A percentile compares a stretch with the other conserved stretches of the same genome.
Conservation (phyloP, 1,284 basidiomycete species). For the Malassezia obtusa region DNA sequence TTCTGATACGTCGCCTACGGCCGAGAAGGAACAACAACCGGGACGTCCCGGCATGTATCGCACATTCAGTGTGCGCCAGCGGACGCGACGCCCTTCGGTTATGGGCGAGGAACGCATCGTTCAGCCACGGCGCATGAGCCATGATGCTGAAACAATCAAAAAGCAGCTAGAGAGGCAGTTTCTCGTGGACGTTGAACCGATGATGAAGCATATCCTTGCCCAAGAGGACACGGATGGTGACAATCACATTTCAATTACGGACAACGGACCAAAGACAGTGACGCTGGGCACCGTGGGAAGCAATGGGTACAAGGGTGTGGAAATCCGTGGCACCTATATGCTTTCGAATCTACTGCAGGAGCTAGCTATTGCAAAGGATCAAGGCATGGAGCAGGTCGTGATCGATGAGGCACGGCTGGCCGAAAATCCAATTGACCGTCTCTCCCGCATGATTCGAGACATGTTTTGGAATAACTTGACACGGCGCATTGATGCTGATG, state of each 20-base stretch:
- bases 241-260: constrained; percentile 87
- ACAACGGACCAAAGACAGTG: constrained; percentile 92
- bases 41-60: constrained; percentile 18
- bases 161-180: constrained; percentile 52
- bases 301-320: constrained; percentile 73
- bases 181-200: constrained; percentile 97
- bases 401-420: constrained; percentile 92
- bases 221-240: constrained; percentile 97
- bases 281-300: constrained; percentile 89
- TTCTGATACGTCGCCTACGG: not conserved
- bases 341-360: constrained; percentile 97
- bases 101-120: constrained; percentile 44
- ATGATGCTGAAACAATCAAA: constrained; percentile 50
- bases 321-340: constrained; percentile 74
- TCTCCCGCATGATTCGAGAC: constrained; percentile 94
- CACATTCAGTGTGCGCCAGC: constrained; percentile 43
- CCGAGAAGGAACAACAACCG: not conserved
- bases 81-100: constrained; percentile 34
- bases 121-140: constrained; percentile 39
- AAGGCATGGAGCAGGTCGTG: constrained; percentile 86
- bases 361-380: constrained; percentile 89
- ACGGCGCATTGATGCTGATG: constrained; percentile 89
- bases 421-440: constrained; percentile 91
- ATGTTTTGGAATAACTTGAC: constrained; percentile 98
- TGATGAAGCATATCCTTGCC: constrained; percentile 85